Evolutionary conservation across 140 eudicot species (phyloP).

Genomic region (Oenanthe javanica): DNA sequence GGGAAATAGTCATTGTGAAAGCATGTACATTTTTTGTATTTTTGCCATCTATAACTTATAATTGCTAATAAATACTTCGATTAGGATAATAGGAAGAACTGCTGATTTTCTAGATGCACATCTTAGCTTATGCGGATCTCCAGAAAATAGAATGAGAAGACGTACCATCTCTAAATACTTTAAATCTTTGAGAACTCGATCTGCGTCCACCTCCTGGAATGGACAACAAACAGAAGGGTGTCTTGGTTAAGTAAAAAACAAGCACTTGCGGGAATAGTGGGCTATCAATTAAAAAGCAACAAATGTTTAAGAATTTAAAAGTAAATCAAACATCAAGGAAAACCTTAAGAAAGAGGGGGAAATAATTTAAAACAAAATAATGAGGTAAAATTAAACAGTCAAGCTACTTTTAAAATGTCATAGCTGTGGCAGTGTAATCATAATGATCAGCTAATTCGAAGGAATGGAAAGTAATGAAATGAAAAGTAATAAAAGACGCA

Average conservation of each 20-base stretch:
- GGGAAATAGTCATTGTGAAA: neutral
- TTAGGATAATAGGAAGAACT: neutral
- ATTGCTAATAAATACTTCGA: neutral
- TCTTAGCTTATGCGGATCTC: neutral
- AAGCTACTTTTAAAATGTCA: neutral
- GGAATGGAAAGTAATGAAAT: neutral
- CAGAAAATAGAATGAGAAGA: neutral
- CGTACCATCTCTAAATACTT: slow-evolving; percentile 92
- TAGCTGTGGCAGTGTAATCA: neutral
- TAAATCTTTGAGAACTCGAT: slow-evolving; percentile 75
- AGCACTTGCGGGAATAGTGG: neutral
- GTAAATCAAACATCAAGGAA: neutral
- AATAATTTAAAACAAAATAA: neutral
- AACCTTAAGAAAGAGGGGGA: neutral
- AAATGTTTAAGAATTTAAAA: neutral
- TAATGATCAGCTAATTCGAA: neutral
- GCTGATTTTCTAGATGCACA: neutral
- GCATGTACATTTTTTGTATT: neutral
- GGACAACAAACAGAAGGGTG: neutral
- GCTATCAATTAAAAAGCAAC: neutral
- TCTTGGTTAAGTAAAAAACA: too few species aligned
- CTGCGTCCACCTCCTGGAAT: slow-evolving; percentile 75
- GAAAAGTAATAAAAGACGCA: neutral
- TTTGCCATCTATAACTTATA: neutral
- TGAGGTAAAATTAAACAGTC: neutral